Percentiles rank a stretch among this genome's conserved stretches.
Conservation (phyloP, 352 stramenopile genomes). For the Globisporangium cystogenes region DNA sequence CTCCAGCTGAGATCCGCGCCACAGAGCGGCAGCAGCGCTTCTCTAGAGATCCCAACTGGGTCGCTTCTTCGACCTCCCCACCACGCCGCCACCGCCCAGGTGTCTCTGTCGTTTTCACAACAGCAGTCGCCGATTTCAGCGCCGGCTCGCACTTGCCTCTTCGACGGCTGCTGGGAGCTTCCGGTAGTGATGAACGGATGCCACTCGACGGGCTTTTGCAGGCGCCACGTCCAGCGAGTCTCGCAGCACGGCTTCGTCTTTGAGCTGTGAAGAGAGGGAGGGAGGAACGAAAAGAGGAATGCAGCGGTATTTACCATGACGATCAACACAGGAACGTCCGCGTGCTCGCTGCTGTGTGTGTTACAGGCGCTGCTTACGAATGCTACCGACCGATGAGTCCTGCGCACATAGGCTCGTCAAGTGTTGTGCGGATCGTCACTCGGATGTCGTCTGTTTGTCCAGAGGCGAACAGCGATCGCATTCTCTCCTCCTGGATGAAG, state of each 20-base stretch:
- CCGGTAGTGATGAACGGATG: background rate
- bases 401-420: too few species aligned
- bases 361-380: too few species aligned
- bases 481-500: too few species aligned
- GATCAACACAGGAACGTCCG: too few species aligned
- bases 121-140: background rate
- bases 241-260: conserved; percentile 4
- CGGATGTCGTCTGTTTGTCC: too few species aligned
- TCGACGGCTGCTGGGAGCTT: conserved; percentile 3
- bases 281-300: too few species aligned
- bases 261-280: background rate
- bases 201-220: conserved; percentile 3
- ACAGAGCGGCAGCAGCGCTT: background rate
- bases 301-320: too few species aligned
- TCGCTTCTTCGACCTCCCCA: background rate
- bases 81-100: too few species aligned
- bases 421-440: too few species aligned
- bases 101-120: background rate
- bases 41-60: background rate
- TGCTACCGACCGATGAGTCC: too few species aligned
- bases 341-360: too few species aligned
- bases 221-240: background rate
- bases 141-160: background rate
- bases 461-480: too few species aligned
- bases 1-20: background rate